Conservation (phyloP, 2,329 filamentous ascomycete species). For the Trichoderma semiorbis region DNA sequence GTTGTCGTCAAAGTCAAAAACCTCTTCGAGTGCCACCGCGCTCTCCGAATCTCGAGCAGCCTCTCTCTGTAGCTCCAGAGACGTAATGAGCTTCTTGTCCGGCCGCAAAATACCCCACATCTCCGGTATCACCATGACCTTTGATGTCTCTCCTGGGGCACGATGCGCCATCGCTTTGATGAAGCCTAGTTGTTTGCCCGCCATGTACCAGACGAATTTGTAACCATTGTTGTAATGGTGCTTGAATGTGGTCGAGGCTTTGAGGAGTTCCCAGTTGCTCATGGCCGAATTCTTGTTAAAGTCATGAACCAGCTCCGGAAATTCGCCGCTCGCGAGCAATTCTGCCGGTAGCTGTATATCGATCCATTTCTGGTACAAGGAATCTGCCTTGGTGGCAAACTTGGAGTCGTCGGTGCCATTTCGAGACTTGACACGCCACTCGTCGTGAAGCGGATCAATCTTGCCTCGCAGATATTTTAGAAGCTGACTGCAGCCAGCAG, state of each 20-base stretch:
- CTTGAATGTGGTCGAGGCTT: conserved; percentile 48
- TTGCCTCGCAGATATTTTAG: conserved; percentile 33
- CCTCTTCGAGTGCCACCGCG: conserved; percentile 27
- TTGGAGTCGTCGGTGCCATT: conserved; percentile 19
- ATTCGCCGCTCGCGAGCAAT: conserved; percentile 10
- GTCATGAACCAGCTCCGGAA: conserved; percentile 28
- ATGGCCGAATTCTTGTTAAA: conserved; percentile 26
- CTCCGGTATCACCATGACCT: conserved; percentile 33
- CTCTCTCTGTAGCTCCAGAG: conserved; percentile 21
- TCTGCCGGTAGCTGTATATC: conserved; percentile 37
- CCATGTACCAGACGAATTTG: conserved; percentile 45
- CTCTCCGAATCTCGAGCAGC: conserved; percentile 25
- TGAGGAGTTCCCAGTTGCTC: conserved; percentile 47
- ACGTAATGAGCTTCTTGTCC: conserved; percentile 31
- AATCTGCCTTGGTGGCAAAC: conserved; percentile 30
- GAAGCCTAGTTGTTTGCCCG: conserved; percentile 45
- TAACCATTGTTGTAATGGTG: conserved; percentile 28
- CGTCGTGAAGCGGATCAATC: conserved; percentile 27
- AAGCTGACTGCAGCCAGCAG: conserved; percentile 30
- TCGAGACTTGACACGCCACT: conserved; percentile 34
- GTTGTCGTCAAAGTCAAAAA: conserved; percentile 29
- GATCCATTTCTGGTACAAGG: conserved; percentile 41
- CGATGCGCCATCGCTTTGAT: conserved; percentile 40
- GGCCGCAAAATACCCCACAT: conserved; percentile 38
- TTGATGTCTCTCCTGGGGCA: conserved; percentile 15